Evolutionary conservation across 2,329 filamentous ascomycete genomes (phyloP), one percentile per base, ranked within the genome.

Genomic region (Xylariaceae sp.): DNA sequence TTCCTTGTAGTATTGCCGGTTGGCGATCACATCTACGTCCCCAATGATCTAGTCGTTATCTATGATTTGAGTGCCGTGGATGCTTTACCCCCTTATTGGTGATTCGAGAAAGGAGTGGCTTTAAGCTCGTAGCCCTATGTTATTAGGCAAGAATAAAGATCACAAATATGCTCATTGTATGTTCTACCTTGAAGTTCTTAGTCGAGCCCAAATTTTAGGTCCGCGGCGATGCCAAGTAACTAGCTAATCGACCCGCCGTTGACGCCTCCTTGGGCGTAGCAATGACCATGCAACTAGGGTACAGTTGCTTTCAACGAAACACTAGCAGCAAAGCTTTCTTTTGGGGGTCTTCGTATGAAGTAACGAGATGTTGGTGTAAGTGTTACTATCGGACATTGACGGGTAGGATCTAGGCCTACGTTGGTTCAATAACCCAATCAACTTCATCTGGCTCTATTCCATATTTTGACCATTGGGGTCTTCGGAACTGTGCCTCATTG

Each of bases 331-430:
- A 8, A 39, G 15, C 39, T 20, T 49, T 8, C 16, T 23, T 35
- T 36, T 57, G 54, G 54, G 54, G 54, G 50, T 40, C n/a, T n/a
- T n/a, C 43, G 30, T 39, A 36, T 18, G 9, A 9, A 45, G 23
- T 20, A 29, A 47, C 44, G 39, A 23, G 43, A 45, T 53, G 27
- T 27, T 21, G 40, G 50, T 50, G 47, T 45, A 27, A 54, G 26
- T 26, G 44, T n/a, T 42, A 37, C 44, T 39, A 50, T 46, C 42
- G 13, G 33, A 15, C 50, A 37, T 46, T 40, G 32, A 50, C n/a
- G 18, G 15, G 41, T n/a, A 29, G 13, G 20, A 18, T 32, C 35
- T 18, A 24, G 21, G 16, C 21, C 40, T 27, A 16, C 27, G 13
- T 13, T 24, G 27, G 24, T 27, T 48, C 29, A 23, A 29, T 33